A percentile compares a stretch with the other conserved stretches of the same genome.
Evolutionary conservation across 495 filamentous ascomycete genomes (phyloP).

Genomic region (Apodospora peruviana): DNA sequence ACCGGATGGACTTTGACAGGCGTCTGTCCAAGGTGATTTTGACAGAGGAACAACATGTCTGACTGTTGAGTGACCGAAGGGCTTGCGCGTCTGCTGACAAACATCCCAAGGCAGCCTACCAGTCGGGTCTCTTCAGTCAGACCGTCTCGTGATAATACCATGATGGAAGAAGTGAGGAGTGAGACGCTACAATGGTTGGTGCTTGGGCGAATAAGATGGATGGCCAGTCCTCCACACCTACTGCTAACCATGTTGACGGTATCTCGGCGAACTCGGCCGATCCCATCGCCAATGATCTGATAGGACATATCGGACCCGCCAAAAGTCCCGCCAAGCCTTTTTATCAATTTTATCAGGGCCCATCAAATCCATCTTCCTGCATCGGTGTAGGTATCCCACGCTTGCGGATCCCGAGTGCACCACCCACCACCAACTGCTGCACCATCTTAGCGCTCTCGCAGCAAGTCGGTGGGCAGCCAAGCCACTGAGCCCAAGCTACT

Average conservation of each 20-base stretch:
- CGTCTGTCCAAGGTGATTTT: too few species aligned
- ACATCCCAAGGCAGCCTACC: too few species aligned
- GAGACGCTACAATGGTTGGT: not conserved
- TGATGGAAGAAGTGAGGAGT: not conserved
- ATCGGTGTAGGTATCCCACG: not conserved
- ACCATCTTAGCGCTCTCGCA: too few species aligned
- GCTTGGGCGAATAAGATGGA: not conserved
- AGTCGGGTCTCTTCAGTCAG: too few species aligned
- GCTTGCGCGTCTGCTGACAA: too few species aligned
- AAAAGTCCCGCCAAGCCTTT: constrained; percentile 21
- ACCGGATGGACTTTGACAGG: too few species aligned
- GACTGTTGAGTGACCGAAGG: too few species aligned
- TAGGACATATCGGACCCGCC: not conserved
- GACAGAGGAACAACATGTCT: too few species aligned
- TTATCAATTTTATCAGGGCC: constrained; percentile 22
- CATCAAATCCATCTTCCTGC: not conserved
- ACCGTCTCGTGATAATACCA: not conserved
- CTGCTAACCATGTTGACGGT: not conserved
- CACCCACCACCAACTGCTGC: too few species aligned
- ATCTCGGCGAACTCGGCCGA: not conserved
- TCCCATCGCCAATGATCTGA: not conserved
- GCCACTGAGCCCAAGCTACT: too few species aligned
- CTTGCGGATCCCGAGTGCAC: too few species aligned
- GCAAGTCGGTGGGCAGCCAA: too few species aligned
- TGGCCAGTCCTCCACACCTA: not conserved